These are phyloP conservation scores for Taxawa tesnikishii DNA, from an alignment of 2,329 filamentous ascomycete species.

Conservation along the genomic window DNA sequence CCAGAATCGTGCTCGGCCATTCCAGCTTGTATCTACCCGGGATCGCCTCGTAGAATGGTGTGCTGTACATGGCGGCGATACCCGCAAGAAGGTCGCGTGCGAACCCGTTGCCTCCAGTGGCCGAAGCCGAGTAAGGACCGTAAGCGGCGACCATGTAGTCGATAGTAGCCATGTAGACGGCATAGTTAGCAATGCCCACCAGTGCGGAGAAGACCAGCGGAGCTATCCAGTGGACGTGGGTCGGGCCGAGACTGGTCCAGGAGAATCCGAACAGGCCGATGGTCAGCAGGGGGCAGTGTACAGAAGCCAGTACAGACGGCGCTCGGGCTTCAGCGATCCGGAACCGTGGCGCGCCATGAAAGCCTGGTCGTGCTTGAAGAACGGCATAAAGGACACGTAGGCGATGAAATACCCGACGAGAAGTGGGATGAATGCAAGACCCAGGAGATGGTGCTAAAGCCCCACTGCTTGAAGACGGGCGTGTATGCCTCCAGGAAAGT, in stretches of 20 bases:
- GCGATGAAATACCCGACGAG: conserved; percentile 50
- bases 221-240: conserved; percentile 49
- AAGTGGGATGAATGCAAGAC: conserved; percentile 51
- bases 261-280: conserved; percentile 59
- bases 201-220: conserved; percentile 51
- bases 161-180: conserved; percentile 61
- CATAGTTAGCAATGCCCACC: conserved; percentile 59
- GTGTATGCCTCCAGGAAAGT: conserved; percentile 61
- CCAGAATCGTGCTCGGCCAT: conserved; percentile 40
- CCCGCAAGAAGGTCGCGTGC: conserved; percentile 59
- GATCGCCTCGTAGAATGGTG: conserved; percentile 39
- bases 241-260: conserved; percentile 51
- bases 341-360: conserved; percentile 33
- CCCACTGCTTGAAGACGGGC: conserved; percentile 54
- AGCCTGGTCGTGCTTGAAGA: conserved; percentile 42
- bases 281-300: conserved; percentile 36
- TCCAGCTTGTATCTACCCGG: conserved; percentile 29
- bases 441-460: conserved; percentile 43
- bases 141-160: conserved; percentile 65
- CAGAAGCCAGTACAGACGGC: conserved; percentile 51
- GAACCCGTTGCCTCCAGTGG: conserved; percentile 62
- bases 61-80: conserved; percentile 52
- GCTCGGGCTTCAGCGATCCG: conserved; percentile 44
- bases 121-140: conserved; percentile 57
- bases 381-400: conserved; percentile 46